Conservation (phyloP, 2,329 filamentous ascomycete genomes). For the Ceratocystiopsis sp. region DNA sequence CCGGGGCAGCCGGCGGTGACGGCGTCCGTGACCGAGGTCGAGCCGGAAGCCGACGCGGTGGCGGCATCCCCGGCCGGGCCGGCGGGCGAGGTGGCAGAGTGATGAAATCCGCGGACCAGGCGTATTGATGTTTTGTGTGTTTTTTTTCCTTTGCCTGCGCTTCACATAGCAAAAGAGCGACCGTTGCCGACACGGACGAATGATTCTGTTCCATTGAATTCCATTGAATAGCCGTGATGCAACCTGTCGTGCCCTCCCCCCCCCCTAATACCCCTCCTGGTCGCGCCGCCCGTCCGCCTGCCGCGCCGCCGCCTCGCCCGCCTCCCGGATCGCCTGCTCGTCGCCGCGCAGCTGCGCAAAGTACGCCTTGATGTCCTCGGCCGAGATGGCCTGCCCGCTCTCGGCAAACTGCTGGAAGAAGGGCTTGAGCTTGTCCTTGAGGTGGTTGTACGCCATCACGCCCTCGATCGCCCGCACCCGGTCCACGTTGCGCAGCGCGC, state of each 20-base stretch:
- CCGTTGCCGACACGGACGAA: no score
- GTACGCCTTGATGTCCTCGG: slow-evolving; percentile 91
- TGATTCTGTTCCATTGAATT: no score
- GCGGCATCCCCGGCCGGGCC: no score
- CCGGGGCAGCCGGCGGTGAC: no score
- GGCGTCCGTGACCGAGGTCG: no score
- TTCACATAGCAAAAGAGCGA: no score
- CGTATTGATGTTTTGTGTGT: no score
- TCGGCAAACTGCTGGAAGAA: slow-evolving; percentile 92
- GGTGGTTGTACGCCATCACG: slow-evolving; percentile 93
- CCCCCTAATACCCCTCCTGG: slow-evolving; percentile 32
- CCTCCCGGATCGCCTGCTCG: slow-evolving; percentile 52
- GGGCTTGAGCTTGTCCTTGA: slow-evolving; percentile 88
- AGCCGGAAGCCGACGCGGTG: background rate
- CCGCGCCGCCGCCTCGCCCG: slow-evolving; percentile 33
- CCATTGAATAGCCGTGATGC: no score
- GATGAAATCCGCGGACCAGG: no score
- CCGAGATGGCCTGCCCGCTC: slow-evolving; percentile 70
- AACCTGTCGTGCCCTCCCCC: no score
- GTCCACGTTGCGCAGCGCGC: slow-evolving; percentile 78
- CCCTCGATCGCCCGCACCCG: slow-evolving; percentile 88
- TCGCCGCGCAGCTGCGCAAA: slow-evolving; percentile 91
- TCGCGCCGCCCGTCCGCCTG: slow-evolving; percentile 26
- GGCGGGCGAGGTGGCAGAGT: no score
- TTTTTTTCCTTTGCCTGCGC: no score